Evolutionary conservation across 768 basidiomycete genomes (phyloP), one percentile per base, ranked within the genome.

Genomic region (Phaeolepiota aurea): DNA sequence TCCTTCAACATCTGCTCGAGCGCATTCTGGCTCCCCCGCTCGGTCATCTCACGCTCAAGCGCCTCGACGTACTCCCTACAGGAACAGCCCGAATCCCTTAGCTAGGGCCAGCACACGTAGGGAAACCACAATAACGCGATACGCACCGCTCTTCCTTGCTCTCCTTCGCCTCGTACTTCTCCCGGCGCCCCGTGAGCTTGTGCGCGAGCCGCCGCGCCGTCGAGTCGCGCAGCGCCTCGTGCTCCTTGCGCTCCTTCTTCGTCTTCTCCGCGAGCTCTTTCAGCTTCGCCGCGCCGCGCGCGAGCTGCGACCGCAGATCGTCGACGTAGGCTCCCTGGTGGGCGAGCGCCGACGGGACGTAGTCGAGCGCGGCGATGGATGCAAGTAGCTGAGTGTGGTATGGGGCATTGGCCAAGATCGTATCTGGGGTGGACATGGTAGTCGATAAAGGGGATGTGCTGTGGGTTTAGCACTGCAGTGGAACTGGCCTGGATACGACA

Each of bases 11-110:
- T 54, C 15, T 50, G 55, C 3, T 60, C 46, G 22, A 65, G 48
- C 33, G 56, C 51, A 35, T 50, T 50, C 30, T 51, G 56, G 21
- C 53, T 58, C 23, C 64, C 60, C 47, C 59, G 57, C 50, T 66
- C 65, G 4, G 55, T 50, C 50, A 65, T 54, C 47, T 70, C 68
- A 9, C 56, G 52, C 42, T 70, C 63, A 42, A 73, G 44, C 1
- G 69, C 69, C 41, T 68, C 69, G 2, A 71, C 58, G 43, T 68
- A 73, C 46, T 71, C 68, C 37, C 71, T 72, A 40, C 12, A 32
- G 32, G 20, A n/a, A n/a, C n/a, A n/a, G n/a, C n/a, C 20, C 33
- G 4, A 21, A 21, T n/a, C n/a, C n/a, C n/a, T n/a, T n/a, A n/a
- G n/a, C n/a, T n/a, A n/a, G n/a, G n/a, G n/a, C n/a, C n/a, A n/a